A percentile compares a stretch with the other conserved stretches of the same genome.
Conservation (phyloP, 148 eudicot species). For the Vaccinium darrowii region DNA sequence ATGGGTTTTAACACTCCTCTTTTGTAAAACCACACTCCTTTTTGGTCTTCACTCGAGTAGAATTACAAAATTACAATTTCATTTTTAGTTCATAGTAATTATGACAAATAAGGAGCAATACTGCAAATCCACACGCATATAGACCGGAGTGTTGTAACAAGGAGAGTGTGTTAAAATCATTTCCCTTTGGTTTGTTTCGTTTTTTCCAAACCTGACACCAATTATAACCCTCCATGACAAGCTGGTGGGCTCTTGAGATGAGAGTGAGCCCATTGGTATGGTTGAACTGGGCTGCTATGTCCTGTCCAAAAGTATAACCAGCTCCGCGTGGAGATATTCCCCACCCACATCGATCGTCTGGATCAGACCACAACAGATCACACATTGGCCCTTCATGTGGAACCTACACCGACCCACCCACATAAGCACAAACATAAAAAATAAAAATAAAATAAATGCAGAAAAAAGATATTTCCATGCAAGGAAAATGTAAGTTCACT, state of each 20-base stretch:
- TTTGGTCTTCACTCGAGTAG: not conserved
- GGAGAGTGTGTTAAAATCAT: not conserved
- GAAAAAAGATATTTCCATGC: not conserved
- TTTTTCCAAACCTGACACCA: conserved; percentile 78
- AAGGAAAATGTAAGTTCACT: not conserved
- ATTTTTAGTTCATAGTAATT: not conserved
- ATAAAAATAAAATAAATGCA: not conserved
- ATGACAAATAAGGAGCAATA: not conserved
- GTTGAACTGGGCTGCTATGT: conserved; percentile 77
- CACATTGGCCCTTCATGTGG: conserved; percentile 99
- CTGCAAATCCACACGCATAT: not conserved
- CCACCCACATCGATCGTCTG: conserved; percentile 99
- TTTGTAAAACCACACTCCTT: not conserved
- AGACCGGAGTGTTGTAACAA: not conserved
- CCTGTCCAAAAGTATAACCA: conserved; percentile 96
- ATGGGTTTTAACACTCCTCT: not conserved
- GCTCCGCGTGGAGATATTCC: conserved; percentile 99
- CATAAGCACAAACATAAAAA: not conserved
- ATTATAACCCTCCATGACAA: conserved; percentile 95
- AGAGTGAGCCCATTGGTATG: conserved; percentile 91
- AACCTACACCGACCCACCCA: conserved; percentile 45
- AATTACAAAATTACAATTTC: not conserved
- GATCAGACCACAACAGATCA: conserved; percentile 97
- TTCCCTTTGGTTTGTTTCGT: not conserved
- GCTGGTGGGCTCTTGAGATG: conserved; percentile 95